Percentiles rank a stretch among this genome's conserved stretches.
Evolutionary conservation across 2,329 filamentous ascomycete species (phyloP).

Genomic region (Colletotrichum lentis): DNA sequence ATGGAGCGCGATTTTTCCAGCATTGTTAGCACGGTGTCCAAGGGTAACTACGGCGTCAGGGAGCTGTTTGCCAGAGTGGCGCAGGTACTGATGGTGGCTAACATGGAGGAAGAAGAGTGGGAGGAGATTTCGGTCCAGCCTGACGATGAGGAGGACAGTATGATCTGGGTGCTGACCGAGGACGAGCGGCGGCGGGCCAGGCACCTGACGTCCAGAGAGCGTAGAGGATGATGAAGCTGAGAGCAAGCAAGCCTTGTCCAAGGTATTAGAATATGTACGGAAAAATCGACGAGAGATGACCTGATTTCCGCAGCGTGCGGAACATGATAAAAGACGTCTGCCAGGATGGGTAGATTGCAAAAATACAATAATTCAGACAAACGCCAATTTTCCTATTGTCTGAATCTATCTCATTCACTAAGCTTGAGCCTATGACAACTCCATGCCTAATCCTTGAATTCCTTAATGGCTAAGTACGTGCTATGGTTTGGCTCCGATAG

Average conservation of each 20-base stretch:
- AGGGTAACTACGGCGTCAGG: slow-evolving; percentile 77
- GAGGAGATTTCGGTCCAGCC: slow-evolving; percentile 68
- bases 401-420: too few species aligned
- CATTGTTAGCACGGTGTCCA: slow-evolving; percentile 73
- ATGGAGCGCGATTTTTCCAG: slow-evolving; percentile 85
- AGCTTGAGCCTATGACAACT: background rate
- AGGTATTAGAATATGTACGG: slow-evolving; percentile 7
- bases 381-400: background rate
- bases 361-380: background rate
- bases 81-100: slow-evolving; percentile 86
- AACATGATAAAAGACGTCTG: slow-evolving; percentile 4
- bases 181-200: slow-evolving; percentile 80
- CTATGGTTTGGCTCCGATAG: background rate
- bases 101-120: slow-evolving; percentile 97
- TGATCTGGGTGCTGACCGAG: slow-evolving; percentile 74
- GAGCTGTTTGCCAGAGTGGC: slow-evolving; percentile 79
- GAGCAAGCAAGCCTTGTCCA: background rate
- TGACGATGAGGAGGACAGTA: slow-evolving; percentile 63
- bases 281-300: slow-evolving; percentile 33
- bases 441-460: too few species aligned
- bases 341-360: background rate
- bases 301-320: slow-evolving; percentile 17
- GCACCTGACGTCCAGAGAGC: slow-evolving; percentile 58
- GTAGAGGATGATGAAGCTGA: slow-evolving; percentile 15
- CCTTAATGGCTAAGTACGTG: background rate